These are phyloP conservation scores for Fagopyrum homotropicum DNA, from an alignment of 148 eudicot species.

Conservation along the genomic window DNA sequence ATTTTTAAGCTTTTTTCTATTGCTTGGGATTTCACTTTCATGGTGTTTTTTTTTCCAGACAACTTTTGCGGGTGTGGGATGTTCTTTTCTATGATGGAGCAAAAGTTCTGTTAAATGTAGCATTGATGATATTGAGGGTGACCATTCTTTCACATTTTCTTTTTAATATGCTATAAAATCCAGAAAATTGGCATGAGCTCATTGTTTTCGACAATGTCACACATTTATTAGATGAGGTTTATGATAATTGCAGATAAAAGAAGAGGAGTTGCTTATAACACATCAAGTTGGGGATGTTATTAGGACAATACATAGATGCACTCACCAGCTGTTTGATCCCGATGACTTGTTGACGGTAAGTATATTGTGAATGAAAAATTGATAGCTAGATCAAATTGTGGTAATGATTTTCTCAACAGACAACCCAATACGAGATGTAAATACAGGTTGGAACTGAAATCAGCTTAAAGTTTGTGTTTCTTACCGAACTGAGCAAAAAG, in stretches of 20 bases:
- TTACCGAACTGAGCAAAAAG: slow-evolving; percentile 45
- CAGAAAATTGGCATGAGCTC: background rate
- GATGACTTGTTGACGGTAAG: slow-evolving; percentile 86
- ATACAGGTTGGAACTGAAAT: too few relatives aligned
- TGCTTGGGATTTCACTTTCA: background rate
- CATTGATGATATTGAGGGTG: slow-evolving; percentile 91
- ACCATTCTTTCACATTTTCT: slow-evolving; percentile 8
- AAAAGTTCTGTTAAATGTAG: slow-evolving; percentile 70
- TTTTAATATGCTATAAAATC: background rate
- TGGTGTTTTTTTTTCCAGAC: slow-evolving; percentile 44
- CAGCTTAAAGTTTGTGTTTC: background rate
- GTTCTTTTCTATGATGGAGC: slow-evolving; percentile 96
- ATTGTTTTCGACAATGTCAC: background rate
- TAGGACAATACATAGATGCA: slow-evolving; percentile 67
- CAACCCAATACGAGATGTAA: too few relatives aligned
- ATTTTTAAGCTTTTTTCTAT: background rate
- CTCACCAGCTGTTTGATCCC: slow-evolving; percentile 97
- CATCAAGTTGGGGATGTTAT: slow-evolving; percentile 89
- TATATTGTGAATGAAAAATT: background rate
- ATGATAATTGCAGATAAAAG: slow-evolving; percentile 71
- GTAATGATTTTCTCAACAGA: too few relatives aligned
- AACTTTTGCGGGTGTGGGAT: slow-evolving; percentile 96
- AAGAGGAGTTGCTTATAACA: slow-evolving; percentile 67
- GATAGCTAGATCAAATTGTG: background rate
- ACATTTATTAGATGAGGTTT: background rate